Conservation (phyloP, 495 filamentous ascomycete genomes). For the Podospora sp. region DNA sequence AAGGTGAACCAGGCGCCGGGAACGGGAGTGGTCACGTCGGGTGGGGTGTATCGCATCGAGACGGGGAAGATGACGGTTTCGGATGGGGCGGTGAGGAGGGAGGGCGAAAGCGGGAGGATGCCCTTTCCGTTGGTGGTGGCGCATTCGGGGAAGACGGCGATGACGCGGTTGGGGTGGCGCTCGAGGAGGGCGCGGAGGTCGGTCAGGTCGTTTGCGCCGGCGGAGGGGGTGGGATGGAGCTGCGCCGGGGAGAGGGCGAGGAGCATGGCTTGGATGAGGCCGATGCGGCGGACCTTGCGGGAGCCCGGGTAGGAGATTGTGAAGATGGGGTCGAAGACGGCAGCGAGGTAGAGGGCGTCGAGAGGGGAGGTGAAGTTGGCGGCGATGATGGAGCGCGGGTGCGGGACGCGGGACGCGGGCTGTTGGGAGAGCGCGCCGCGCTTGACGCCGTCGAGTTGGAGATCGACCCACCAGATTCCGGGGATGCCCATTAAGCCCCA, state of each 20-base stretch:
- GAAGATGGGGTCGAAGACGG: constrained; percentile 95
- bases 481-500: constrained; percentile 86
- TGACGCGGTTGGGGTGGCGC: constrained; percentile 68
- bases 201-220: constrained; percentile 48
- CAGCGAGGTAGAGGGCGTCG: constrained; percentile 92
- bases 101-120: constrained; percentile 80
- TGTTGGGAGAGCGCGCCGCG: constrained; percentile 70
- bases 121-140: constrained; percentile 91
- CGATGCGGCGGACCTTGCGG: constrained; percentile 71
- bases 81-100: constrained; percentile 65
- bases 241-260: constrained; percentile 68
- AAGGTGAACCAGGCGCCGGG: constrained; percentile 70
- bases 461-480: constrained; percentile 96
- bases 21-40: constrained; percentile 88
- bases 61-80: constrained; percentile 81
- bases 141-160: constrained; percentile 89
- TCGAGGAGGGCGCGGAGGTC: constrained; percentile 63
- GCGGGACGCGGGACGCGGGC: constrained; percentile 69
- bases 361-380: constrained; percentile 89
- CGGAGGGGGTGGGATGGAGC: constrained; percentile 48
- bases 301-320: constrained; percentile 76
- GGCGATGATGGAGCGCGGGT: constrained; percentile 77
- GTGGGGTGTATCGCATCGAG: constrained; percentile 81
- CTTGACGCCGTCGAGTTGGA: constrained; percentile 93
- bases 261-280: constrained; percentile 71